Base-by-base conservation (phyloP, 2,329 filamentous ascomycete species). In the Pseudogymnoascus sp. region DNA sequence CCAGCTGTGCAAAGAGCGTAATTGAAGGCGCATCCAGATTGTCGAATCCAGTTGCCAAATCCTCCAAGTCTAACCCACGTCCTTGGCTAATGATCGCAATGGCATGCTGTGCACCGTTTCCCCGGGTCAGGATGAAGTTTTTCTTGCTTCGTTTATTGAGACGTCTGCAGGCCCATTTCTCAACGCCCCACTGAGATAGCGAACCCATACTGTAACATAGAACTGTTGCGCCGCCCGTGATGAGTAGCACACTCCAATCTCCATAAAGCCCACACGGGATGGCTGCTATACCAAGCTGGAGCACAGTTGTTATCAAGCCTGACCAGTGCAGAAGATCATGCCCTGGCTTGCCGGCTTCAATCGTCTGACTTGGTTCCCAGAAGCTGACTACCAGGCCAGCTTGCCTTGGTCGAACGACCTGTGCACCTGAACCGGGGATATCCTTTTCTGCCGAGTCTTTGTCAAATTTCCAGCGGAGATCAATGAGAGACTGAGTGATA, bases 81-180 rank as follows among this genome's bases (percentile, higher is more conserved):
- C 70, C 71, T 5, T 69, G 61, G 4, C 75, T 73, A 0, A 72
- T 64, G 8, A 80, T 71, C 2, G 77, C 71, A 25, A 80, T 72
- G 2, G 72, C 73, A 67, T 79, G 71, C 62, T 73, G 73, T 9
- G 65, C 67, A 4, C 77, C 78, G 64, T 78, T 79, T 1, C 78
- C 77, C 0, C 69, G 63, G 0, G 76, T 78, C 8, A 80, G 62
- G 33, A 71, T 64, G 60, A 70, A 60, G n/a, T 28, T 58, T 5
- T 58, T 60, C 33, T 38, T 52, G 2, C 73, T 62, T n/a, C 73
- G 66, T 73, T 59, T 74, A 71, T 14, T 68, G 66, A n/a, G 67
- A 65, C 5, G 64, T 14, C 74, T 71, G 65, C 74, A 77, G 0
- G 74, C 71, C 72, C 75, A 77, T 65, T 80, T 80, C 67, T 81